phyloP scores from a whole-genome alignment of 148 eudicot genomes.

The Camellia granthamiana region DNA sequence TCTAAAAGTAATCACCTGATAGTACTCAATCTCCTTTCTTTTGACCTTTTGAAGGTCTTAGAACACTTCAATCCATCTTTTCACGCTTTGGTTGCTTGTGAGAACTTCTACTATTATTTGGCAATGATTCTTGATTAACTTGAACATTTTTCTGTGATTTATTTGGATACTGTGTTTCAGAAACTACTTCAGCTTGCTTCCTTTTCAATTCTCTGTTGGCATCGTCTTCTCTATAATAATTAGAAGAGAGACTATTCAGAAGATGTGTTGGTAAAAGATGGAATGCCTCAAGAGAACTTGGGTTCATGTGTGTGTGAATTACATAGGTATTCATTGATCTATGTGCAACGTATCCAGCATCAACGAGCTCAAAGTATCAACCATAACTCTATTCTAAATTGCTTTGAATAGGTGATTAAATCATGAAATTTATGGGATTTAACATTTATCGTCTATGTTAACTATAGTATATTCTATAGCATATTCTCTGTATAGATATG shows the following conservation, averaged over 20 bases:
- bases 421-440: not conserved
- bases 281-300: not conserved
- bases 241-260: not conserved
- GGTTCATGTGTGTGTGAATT: not conserved
- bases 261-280: not conserved
- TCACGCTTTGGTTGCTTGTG: slow-evolving; percentile 50
- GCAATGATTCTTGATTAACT: slow-evolving; percentile 32
- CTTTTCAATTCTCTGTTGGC: slow-evolving; percentile 48
- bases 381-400: not conserved
- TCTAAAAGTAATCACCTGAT: too few species aligned
- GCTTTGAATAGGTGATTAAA: not conserved
- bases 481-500: too few species aligned
- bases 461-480: too few species aligned
- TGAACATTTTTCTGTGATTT: slow-evolving; percentile 36
- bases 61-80: slow-evolving; percentile 64
- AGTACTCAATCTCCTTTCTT: too few species aligned
- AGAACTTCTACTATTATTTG: slow-evolving; percentile 31
- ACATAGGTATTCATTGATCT: not conserved
- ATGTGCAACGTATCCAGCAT: not conserved
- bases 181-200: slow-evolving; percentile 33
- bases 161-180: slow-evolving; percentile 24
- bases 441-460: not conserved
- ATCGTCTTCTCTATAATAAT: slow-evolving; percentile 37
- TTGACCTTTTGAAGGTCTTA: slow-evolving; percentile 30
- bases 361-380: not conserved